Percentiles rank a stretch among this genome's conserved stretches.
Evolutionary conservation across 768 basidiomycete species (phyloP).

Genomic region (Mycena maculata): DNA sequence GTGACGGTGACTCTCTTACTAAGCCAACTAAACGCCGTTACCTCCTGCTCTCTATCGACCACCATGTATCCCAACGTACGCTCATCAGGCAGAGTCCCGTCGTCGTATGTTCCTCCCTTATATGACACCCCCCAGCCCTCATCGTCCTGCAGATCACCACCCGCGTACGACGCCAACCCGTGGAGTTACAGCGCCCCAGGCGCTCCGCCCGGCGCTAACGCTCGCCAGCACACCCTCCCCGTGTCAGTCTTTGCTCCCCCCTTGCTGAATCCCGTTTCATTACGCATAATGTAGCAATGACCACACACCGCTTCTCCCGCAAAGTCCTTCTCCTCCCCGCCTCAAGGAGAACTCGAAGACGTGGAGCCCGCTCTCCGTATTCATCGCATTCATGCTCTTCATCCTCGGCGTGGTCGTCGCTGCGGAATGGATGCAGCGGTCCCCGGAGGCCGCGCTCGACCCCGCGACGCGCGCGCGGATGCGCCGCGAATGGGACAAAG

Average conservation of each 20-base stretch:
- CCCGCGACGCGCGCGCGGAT: not conserved
- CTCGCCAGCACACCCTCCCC: not conserved
- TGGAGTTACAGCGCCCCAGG: not conserved
- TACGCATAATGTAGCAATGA: not conserved
- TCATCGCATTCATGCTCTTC: not conserved
- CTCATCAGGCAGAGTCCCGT: not conserved
- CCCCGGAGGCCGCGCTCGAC: not conserved
- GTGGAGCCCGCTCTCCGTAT: not conserved
- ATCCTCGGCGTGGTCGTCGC: not conserved
- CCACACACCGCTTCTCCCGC: not conserved
- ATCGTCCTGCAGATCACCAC: not conserved
- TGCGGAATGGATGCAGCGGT: not conserved
- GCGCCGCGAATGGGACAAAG: conserved; percentile 7
- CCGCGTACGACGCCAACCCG: not conserved
- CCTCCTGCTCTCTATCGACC: too few relatives aligned
- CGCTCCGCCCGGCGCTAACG: not conserved
- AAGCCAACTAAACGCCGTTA: too few relatives aligned
- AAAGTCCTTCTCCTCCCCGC: not conserved
- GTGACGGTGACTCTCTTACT: too few relatives aligned
- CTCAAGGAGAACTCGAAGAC: not conserved
- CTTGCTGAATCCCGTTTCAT: not conserved
- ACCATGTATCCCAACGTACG: conserved; percentile 1
- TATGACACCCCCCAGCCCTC: not conserved
- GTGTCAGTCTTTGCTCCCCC: not conserved
- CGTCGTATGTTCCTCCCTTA: not conserved